Evolutionary conservation across 2,329 filamentous ascomycete genomes (phyloP).

Genomic region (Truncatella angustata): DNA sequence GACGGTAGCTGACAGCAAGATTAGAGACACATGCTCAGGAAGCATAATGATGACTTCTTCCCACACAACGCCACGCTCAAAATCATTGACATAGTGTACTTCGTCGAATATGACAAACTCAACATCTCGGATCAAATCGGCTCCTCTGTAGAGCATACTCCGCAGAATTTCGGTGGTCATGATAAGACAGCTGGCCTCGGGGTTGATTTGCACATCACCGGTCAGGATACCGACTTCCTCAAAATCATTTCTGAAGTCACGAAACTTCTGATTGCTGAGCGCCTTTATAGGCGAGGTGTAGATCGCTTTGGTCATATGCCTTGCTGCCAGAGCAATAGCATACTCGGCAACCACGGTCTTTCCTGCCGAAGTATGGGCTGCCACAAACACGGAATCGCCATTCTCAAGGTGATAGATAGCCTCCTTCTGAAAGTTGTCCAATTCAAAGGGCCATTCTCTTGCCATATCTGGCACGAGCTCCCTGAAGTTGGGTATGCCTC

Average conservation of each 20-base stretch:
- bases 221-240: constrained; percentile 97
- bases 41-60: constrained; percentile 99
- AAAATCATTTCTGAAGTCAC: constrained; percentile 86
- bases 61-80: constrained; percentile 95
- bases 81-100: constrained; percentile 97
- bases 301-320: constrained; percentile 99
- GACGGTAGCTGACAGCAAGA: constrained; percentile 91
- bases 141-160: constrained; percentile 96
- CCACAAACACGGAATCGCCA: constrained; percentile 96
- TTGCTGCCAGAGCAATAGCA: constrained; percentile 91
- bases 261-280: constrained; percentile 96
- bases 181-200: constrained; percentile 95
- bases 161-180: constrained; percentile 99
- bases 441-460: constrained; percentile 91
- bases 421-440: constrained; percentile 98
- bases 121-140: constrained; percentile 93
- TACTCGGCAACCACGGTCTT: constrained; percentile 99
- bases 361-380: constrained; percentile 93
- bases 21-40: constrained; percentile 93
- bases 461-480: constrained; percentile 97
- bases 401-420: constrained; percentile 96
- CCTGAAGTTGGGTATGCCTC: constrained; percentile 88
- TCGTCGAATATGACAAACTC: constrained; percentile 99
- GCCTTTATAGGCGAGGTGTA: constrained; percentile 99
- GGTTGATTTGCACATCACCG: constrained; percentile 96